Percentiles rank a stretch among this genome's conserved stretches.
Conservation (phyloP, 805 yeast genomes). For the Saturnispora galanensis region DNA sequence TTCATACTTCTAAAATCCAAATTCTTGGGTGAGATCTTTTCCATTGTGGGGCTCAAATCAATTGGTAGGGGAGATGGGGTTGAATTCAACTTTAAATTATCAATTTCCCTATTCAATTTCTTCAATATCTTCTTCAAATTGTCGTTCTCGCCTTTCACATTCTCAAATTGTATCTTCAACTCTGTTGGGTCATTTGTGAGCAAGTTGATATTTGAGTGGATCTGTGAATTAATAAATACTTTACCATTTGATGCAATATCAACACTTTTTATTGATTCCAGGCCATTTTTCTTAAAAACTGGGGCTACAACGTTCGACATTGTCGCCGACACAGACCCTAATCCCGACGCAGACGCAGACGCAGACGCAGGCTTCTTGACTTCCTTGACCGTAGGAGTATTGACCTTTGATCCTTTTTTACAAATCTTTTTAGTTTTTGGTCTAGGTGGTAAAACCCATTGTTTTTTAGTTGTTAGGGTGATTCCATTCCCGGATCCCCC, state of each 20-base stretch:
- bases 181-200: conserved; percentile 24
- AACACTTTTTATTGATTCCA: conserved; percentile 10
- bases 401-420: conserved; percentile 5
- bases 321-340: too few relatives aligned
- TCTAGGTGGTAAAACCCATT: conserved; percentile 50
- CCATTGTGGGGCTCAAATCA: conserved; percentile 1
- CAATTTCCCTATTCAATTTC: conserved; percentile 33
- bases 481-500: conserved; percentile 6
- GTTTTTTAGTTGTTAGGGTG: conserved; percentile 17
- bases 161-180: conserved; percentile 30
- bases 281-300: neutral
- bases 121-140: conserved; percentile 33
- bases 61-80: neutral
- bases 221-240: conserved; percentile 24
- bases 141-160: conserved; percentile 34
- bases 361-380: too few relatives aligned
- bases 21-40: neutral
- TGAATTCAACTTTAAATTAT: conserved; percentile 17
- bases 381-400: too few relatives aligned
- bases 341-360: too few relatives aligned
- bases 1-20: neutral
- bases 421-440: conserved; percentile 29
- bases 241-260: conserved; percentile 13
- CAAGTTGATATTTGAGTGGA: conserved; percentile 28
- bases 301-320: neutral